A percentile compares a stretch with the other conserved stretches of the same genome.
phyloP scores from a whole-genome alignment of 495 filamentous ascomycete species.

The Podospora appendiculata region DNA sequence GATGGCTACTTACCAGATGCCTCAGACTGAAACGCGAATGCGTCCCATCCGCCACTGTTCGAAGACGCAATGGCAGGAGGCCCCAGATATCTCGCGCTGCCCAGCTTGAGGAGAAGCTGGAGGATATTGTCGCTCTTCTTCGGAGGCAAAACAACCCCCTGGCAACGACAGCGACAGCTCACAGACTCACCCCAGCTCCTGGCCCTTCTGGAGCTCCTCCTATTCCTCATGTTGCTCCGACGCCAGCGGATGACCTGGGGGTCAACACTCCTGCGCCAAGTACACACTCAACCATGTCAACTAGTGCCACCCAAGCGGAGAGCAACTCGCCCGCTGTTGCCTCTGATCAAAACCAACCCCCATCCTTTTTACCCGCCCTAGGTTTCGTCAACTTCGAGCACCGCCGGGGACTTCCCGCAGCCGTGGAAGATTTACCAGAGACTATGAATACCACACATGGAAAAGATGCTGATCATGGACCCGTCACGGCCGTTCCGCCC shows the following conservation, averaged over 20 bases:
- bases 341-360: no score
- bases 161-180: neutral
- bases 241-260: neutral
- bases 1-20: constrained; percentile 16
- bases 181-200: neutral
- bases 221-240: neutral
- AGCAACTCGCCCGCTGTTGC: constrained; percentile 4
- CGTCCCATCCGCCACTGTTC: constrained; percentile 29
- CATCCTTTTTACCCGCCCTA: no score
- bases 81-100: constrained; percentile 26
- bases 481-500: no score
- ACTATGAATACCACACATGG: no score
- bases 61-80: constrained; percentile 25
- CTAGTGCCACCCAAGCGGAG: constrained; percentile 1
- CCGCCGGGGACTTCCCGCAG: no score
- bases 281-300: constrained; percentile 1
- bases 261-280: constrained; percentile 5
- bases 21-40: constrained; percentile 33
- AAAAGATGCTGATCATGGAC: no score
- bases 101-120: constrained; percentile 38
- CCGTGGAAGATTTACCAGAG: no score
- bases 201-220: no score
- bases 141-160: constrained; percentile 20
- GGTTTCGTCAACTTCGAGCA: no score
- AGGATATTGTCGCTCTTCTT: constrained; percentile 36